Evolutionary conservation across 164 flowering plant genomes (phyloP).

Genomic region (Vitis riparia): DNA sequence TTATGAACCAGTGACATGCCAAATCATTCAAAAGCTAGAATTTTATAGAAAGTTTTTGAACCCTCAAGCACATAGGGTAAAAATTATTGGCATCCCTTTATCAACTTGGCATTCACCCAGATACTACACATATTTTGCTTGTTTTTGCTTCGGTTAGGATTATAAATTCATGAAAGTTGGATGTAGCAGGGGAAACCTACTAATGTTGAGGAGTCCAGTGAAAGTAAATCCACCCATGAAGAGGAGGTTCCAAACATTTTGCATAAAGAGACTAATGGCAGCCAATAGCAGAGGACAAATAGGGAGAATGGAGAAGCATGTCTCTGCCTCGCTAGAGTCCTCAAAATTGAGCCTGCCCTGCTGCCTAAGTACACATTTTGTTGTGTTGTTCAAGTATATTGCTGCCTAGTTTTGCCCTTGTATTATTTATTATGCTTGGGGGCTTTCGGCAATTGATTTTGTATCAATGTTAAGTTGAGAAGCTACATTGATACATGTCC

Average conservation of each 20-base stretch:
- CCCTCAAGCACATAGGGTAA: too few relatives aligned
- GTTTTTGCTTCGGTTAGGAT: neutral
- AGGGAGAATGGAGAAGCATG: neutral
- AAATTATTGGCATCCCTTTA: neutral
- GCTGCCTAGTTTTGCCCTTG: neutral
- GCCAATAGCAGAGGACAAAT: constrained; percentile 8
- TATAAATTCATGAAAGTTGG: neutral
- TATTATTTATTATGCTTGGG: neutral
- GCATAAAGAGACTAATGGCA: constrained; percentile 2
- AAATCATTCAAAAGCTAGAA: too few relatives aligned
- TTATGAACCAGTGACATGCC: too few relatives aligned
- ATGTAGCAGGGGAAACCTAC: constrained; percentile 32
- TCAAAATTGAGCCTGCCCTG: neutral
- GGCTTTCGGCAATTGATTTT: too few relatives aligned
- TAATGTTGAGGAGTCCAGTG: constrained; percentile 16
- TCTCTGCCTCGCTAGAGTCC: neutral
- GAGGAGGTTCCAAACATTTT: constrained; percentile 3
- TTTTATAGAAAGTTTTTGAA: too few relatives aligned
- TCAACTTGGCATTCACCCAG: neutral
- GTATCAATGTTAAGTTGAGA: too few relatives aligned
- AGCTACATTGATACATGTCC: too few relatives aligned
- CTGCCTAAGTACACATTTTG: neutral
- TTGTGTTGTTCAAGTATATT: neutral
- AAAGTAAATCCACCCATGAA: constrained; percentile 16
- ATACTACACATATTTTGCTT: neutral